phyloP scores from a whole-genome alignment of 208 protist genomes.

The Leishmania gerbilli region DNA sequence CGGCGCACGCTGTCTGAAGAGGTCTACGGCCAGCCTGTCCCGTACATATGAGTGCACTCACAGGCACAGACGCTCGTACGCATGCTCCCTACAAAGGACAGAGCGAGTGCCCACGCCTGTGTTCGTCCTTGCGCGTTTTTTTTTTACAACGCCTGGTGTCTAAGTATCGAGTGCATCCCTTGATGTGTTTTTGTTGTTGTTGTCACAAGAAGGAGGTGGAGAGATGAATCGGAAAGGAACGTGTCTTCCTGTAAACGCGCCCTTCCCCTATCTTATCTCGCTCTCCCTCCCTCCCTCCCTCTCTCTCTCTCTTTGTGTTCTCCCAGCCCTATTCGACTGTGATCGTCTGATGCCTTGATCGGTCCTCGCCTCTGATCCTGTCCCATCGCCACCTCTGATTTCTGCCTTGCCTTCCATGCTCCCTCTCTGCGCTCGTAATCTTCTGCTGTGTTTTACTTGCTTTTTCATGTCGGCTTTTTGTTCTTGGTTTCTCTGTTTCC shows the following conservation, averaged over 20 bases:
- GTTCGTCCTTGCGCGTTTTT: background rate
- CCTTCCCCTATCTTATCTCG: background rate
- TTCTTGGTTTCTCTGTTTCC: background rate
- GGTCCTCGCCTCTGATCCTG: too few relatives aligned
- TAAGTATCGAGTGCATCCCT: background rate
- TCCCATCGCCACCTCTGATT: too few relatives aligned
- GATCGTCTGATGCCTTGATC: background rate
- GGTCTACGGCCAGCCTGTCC: constrained; percentile 10
- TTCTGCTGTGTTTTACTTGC: too few relatives aligned
- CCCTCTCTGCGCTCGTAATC: too few relatives aligned
- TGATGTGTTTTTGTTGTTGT: too few relatives aligned
- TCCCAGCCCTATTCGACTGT: constrained; percentile 4
- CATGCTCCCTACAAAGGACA: background rate
- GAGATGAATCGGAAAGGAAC: background rate
- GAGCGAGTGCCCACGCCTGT: background rate
- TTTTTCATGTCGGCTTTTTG: background rate
- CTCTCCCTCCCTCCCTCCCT: background rate
- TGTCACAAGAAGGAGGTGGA: background rate
- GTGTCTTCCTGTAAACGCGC: background rate
- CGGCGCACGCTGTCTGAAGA: constrained; percentile 22
- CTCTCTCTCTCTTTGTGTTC: background rate
- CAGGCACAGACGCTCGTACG: background rate
- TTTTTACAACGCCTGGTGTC: background rate
- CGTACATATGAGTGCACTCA: constrained; percentile 2
- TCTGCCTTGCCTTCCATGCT: too few relatives aligned